These are phyloP conservation scores for Sclerotinia sclerotiorum DNA, from an alignment of 2,329 filamentous ascomycete species.

Conservation along the genomic window DNA sequence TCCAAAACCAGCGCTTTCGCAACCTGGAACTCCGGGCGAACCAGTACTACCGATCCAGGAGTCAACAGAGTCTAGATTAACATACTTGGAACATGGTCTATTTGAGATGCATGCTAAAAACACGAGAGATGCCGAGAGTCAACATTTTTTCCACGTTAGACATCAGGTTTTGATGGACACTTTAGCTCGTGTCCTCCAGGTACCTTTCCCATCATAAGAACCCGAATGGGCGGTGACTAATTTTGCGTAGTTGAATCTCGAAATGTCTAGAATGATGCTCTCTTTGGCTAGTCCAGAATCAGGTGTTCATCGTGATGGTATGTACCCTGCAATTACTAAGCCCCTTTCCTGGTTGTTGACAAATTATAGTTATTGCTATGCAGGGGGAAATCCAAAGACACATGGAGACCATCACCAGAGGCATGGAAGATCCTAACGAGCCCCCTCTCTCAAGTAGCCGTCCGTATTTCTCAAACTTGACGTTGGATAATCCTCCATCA, in stretches of 20 bases:
- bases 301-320: conserved; percentile 78
- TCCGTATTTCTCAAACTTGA: conserved; percentile 61
- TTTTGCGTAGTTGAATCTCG: conserved; percentile 72
- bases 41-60: conserved; percentile 71
- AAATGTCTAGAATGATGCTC: conserved; percentile 74
- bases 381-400: conserved; percentile 63
- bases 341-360: conserved; percentile 34
- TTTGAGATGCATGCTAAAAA: conserved; percentile 78
- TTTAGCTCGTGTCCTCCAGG: conserved; percentile 69
- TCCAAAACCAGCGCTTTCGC: conserved; percentile 71
- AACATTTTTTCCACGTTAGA: conserved; percentile 74
- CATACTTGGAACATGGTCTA: conserved; percentile 74
- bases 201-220: conserved; percentile 39
- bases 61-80: conserved; percentile 71
- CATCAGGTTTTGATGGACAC: conserved; percentile 82
- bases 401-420: conserved; percentile 52
- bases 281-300: conserved; percentile 73
- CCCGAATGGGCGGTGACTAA: conserved; percentile 30
- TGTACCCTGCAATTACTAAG: conserved; percentile 41
- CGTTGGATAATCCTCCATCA: conserved; percentile 74
- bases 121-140: conserved; percentile 78
- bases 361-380: conserved; percentile 51
- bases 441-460: conserved; percentile 62
- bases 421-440: conserved; percentile 66
- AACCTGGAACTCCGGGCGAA: conserved; percentile 82